Evolutionary conservation across 192 early-diverging fungal species (phyloP), one percentile per base, ranked within the genome.

Genomic region (Backusella morwellensis): DNA sequence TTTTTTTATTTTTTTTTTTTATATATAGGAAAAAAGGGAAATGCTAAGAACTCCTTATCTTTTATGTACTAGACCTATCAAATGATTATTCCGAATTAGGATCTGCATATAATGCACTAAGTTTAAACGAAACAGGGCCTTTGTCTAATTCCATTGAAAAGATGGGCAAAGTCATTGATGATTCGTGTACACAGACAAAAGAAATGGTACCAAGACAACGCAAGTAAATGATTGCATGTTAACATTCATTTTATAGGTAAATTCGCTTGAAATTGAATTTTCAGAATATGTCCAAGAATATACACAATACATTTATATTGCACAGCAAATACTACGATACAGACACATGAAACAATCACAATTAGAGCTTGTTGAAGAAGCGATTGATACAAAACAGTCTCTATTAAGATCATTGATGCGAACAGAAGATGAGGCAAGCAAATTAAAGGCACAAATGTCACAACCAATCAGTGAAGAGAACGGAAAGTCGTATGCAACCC

Each of bases 201-300:
- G 50, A 26, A 15, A 59, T 74, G 72, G 72, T 63, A 50, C 12
- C 8, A n/a, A 68, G 3, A 68, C 2, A 21, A 36, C 4, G 36
- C 9, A 21, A 68, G 1, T 36, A n/a, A 21, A 67, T 12, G 17
- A 17, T 32, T 17, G 26, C n/a, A 70, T n/a, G 21, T 26, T 36
- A n/a, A 38, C 2, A 32, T 35, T 21, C 36, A 19, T 26, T 42
- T n/a, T 21, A 23, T 11, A 41, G 72, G 35, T 59, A 17, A 44
- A 54, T 9, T 29, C 72, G 7, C 42, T 74, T 17, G 72, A 74
- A 35, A 36, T 50, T 36, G 72, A 74, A 59, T 44, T 54, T 34
- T 32, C 34, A 12, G 72, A 74, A 59, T 36, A 52, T 38, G 34
- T 74, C 12, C 72, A 74, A 9, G 72, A 74, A 12, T 74, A 74